Percentiles rank a stretch among this genome's conserved stretches.
Evolutionary conservation across 2,329 filamentous ascomycete genomes (phyloP).

Genomic region (Colletotrichum navitas): DNA sequence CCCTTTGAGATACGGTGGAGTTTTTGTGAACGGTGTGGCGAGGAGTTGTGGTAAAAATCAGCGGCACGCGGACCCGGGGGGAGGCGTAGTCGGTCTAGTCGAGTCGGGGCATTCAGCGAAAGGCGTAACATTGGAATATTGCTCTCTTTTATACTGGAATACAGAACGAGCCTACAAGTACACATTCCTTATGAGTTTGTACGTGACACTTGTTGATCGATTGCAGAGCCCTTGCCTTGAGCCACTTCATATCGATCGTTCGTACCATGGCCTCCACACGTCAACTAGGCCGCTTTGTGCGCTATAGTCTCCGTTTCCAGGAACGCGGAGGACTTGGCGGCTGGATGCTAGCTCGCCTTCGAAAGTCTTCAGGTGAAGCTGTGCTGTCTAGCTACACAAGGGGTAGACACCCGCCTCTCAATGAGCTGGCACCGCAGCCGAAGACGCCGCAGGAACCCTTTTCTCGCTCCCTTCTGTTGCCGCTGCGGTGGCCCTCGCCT

Average conservation of each 20-base stretch:
- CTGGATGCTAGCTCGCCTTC: neutral
- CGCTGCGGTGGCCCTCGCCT: conserved; percentile 54
- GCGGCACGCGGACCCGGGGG: conserved; percentile 1
- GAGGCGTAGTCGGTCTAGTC: conserved; percentile 18
- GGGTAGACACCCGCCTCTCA: neutral
- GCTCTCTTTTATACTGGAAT: conserved; percentile 34
- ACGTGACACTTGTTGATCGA: neutral
- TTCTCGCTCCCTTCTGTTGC: conserved; percentile 40
- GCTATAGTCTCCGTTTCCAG: neutral
- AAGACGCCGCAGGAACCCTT: neutral
- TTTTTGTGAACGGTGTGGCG: neutral
- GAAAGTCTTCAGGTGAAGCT: neutral
- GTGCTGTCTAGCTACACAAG: neutral
- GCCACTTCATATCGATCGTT: neutral
- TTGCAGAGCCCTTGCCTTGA: too few relatives aligned
- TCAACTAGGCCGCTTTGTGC: neutral
- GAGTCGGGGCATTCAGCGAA: conserved; percentile 37
- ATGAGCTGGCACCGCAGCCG: neutral
- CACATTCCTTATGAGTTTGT: neutral
- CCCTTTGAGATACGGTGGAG: neutral
- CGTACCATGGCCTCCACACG: neutral
- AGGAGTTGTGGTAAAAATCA: conserved; percentile 4
- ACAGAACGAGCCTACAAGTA: conserved; percentile 27
- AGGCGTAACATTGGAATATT: conserved; percentile 41
- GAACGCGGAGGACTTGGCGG: neutral